Evolutionary conservation across 306 rosid genomes (phyloP).

Genomic region (Cajanus cajan): DNA sequence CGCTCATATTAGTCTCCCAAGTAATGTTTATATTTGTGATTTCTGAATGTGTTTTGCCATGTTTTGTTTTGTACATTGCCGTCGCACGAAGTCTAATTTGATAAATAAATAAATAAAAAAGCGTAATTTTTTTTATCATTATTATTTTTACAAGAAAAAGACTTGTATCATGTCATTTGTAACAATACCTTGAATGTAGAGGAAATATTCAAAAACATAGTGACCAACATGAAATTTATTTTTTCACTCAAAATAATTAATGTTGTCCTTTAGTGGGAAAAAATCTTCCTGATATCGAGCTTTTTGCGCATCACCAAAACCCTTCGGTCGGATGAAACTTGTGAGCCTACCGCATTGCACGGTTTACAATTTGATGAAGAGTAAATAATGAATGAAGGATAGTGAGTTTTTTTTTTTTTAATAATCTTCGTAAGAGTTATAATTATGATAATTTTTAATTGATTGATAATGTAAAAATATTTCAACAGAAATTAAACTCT

Average conservation of each 20-base stretch:
- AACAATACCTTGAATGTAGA: too few species aligned
- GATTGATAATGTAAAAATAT: too few species aligned
- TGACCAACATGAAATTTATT: too few species aligned
- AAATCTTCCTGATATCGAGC: neutral
- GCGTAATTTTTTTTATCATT: neutral
- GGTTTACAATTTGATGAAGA: neutral
- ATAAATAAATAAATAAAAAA: neutral
- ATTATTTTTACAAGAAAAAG: too few species aligned
- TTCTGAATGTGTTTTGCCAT: neutral
- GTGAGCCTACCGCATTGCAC: neutral
- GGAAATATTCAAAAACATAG: too few species aligned
- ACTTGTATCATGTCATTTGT: too few species aligned
- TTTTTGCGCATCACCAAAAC: neutral
- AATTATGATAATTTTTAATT: too few species aligned
- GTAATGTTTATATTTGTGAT: neutral
- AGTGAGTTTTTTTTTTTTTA: too few species aligned
- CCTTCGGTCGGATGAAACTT: neutral
- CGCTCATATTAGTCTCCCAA: neutral
- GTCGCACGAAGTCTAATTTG: neutral
- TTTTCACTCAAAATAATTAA: neutral
- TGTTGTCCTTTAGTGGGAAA: neutral
- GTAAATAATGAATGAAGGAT: too few species aligned
- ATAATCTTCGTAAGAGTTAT: too few species aligned
- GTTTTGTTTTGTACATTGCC: neutral
- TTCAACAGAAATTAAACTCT: too few species aligned